phyloP scores from a whole-genome alignment of 2,329 filamentous ascomycete species.

The Ceratocystis alfenasii region DNA sequence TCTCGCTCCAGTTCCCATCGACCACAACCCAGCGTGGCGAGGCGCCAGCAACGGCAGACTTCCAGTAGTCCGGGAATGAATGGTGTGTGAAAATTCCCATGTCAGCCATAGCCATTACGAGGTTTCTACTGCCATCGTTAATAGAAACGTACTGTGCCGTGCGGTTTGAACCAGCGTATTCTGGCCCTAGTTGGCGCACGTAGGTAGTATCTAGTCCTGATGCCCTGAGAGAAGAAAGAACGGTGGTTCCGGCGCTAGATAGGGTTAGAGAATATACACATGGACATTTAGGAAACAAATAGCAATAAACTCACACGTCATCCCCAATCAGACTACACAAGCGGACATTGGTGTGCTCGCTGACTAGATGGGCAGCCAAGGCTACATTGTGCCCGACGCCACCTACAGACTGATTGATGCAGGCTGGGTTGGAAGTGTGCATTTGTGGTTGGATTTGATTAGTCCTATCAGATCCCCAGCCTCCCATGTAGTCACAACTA shows the following conservation, averaged over 20 bases:
- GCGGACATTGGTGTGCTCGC: constrained; percentile 49
- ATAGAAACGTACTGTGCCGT: constrained; percentile 89
- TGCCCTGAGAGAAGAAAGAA: constrained; percentile 52
- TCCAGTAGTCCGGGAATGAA: constrained; percentile 46
- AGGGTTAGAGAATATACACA: constrained; percentile 13
- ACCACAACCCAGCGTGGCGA: constrained; percentile 67
- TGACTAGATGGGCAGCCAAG: constrained; percentile 59
- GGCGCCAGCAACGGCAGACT: constrained; percentile 42
- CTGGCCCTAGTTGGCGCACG: constrained; percentile 45
- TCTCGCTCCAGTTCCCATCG: constrained; percentile 73
- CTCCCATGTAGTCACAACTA: constrained; percentile 57
- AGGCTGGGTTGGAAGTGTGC: constrained; percentile 76
- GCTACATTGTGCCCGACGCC: constrained; percentile 91
- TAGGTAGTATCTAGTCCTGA: constrained; percentile 53
- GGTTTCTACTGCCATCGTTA: constrained; percentile 70
- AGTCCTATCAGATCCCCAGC: constrained; percentile 24
- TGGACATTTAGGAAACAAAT: background rate
- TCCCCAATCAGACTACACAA: constrained; percentile 73
- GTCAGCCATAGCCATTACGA: constrained; percentile 90
- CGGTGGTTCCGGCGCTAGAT: constrained; percentile 57
- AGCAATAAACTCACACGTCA: constrained; percentile 46
- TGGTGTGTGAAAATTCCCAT: constrained; percentile 68
- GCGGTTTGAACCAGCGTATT: constrained; percentile 42
- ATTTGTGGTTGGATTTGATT: constrained; percentile 37
- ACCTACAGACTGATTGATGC: constrained; percentile 70